phyloP scores from a whole-genome alignment of 306 rosid genomes.

The Castanea mollissima region DNA sequence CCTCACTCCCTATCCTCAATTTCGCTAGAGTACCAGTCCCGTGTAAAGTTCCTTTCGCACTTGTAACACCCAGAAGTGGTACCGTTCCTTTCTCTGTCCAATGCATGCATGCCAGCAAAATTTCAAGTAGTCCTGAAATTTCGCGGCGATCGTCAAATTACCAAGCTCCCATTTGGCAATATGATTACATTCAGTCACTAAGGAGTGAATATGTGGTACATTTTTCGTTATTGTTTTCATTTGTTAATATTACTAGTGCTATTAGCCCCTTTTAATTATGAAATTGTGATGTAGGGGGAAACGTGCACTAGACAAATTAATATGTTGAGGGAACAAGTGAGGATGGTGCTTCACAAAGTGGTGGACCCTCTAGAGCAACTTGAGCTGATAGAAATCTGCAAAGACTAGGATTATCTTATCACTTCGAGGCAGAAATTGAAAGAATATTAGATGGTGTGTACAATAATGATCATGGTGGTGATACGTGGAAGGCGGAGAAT shows the following conservation, averaged over 20 bases:
- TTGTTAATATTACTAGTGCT: not conserved
- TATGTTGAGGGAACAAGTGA: too few species aligned
- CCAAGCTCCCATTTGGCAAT: conserved; percentile 17
- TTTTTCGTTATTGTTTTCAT: not conserved
- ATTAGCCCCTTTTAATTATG: not conserved
- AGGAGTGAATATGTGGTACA: conserved; percentile 2
- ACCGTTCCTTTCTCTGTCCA: not conserved
- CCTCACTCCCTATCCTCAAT: not conserved
- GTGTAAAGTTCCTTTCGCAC: not conserved
- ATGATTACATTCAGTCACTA: conserved; percentile 12
- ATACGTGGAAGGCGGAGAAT: too few species aligned
- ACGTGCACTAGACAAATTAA: too few species aligned
- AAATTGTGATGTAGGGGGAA: too few species aligned
- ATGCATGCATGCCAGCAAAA: not conserved
- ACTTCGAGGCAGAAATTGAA: too few species aligned
- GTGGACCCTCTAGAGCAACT: too few species aligned
- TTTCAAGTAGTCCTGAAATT: not conserved
- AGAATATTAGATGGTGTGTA: too few species aligned
- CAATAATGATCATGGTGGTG: too few species aligned
- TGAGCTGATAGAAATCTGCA: too few species aligned
- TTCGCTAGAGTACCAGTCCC: not conserved
- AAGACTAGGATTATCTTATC: too few species aligned
- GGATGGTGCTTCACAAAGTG: too few species aligned
- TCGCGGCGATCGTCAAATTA: conserved; percentile 25
- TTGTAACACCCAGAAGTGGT: not conserved